These are phyloP conservation scores for Pleurotus citrinopileatus DNA, from an alignment of 768 basidiomycete species.

Conservation along the genomic window DNA sequence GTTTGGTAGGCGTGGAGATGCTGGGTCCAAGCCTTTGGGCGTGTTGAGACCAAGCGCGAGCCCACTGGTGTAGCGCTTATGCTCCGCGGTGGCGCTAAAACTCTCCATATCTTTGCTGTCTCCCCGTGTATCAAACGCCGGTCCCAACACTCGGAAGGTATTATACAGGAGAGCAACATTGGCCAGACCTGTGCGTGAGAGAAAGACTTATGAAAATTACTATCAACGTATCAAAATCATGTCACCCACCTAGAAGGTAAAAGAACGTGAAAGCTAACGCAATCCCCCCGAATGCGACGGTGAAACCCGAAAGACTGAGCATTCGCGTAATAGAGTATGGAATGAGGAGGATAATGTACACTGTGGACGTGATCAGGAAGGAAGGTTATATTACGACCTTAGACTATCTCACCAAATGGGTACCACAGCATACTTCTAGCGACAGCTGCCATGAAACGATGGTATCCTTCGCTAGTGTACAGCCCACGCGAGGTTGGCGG, in stretches of 20 bases:
- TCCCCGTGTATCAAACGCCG: slow-evolving; percentile 39
- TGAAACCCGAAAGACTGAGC: slow-evolving; percentile 43
- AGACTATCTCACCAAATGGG: slow-evolving; percentile 16
- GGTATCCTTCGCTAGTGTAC: slow-evolving; percentile 44
- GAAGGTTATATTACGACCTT: slow-evolving; percentile 47
- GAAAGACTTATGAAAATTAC: not conserved
- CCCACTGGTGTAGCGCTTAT: not conserved
- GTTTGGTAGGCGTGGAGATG: slow-evolving; percentile 15
- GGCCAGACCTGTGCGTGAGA: slow-evolving; percentile 44
- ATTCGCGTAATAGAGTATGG: slow-evolving; percentile 56
- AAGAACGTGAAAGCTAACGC: slow-evolving; percentile 51
- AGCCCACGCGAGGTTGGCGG: slow-evolving; percentile 40
- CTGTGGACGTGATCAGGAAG: slow-evolving; percentile 28
- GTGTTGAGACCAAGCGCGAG: not conserved
- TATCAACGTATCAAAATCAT: not conserved
- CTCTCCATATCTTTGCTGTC: slow-evolving; percentile 29
- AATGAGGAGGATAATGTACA: slow-evolving; percentile 55
- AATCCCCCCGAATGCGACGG: slow-evolving; percentile 41
- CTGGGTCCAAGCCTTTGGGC: not conserved
- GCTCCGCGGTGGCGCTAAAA: slow-evolving; percentile 18
- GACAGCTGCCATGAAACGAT: slow-evolving; percentile 58
- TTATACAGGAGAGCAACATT: slow-evolving; percentile 69
- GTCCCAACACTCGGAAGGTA: slow-evolving; percentile 60
- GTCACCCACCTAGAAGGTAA: slow-evolving; percentile 50
- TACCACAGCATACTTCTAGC: slow-evolving; percentile 72